A percentile compares a stretch with the other conserved stretches of the same genome.
Evolutionary conservation across 164 flowering plant genomes (phyloP).

Genomic region (Brasenia schreberi): DNA sequence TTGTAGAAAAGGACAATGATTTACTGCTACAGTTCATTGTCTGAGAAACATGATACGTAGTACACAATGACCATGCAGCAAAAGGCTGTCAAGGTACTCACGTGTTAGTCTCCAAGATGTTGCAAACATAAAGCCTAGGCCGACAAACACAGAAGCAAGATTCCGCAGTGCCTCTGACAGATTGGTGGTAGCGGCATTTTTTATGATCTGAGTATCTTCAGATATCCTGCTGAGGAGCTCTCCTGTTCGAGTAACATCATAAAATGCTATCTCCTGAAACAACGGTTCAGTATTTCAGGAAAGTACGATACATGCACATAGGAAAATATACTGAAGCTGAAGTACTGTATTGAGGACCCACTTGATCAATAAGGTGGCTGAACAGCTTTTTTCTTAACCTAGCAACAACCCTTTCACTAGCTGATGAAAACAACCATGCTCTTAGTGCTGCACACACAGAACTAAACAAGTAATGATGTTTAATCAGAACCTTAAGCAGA

Average conservation of each 20-base stretch:
- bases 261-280: slow-evolving; percentile 74
- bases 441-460: slow-evolving; percentile 72
- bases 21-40: background rate
- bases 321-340: background rate
- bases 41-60: background rate
- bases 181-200: slow-evolving; percentile 95
- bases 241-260: slow-evolving; percentile 89
- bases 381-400: slow-evolving; percentile 70
- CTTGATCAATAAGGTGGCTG: slow-evolving; percentile 78
- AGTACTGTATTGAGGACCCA: slow-evolving; percentile 8
- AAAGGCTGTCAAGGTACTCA: slow-evolving; percentile 13
- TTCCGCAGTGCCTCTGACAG: slow-evolving; percentile 87
- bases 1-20: background rate
- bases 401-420: slow-evolving; percentile 97
- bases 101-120: slow-evolving; percentile 96
- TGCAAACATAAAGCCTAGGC: slow-evolving; percentile 83
- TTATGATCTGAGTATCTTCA: slow-evolving; percentile 94
- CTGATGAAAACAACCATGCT: slow-evolving; percentile 90
- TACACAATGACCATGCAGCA: background rate
- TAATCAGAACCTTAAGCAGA: slow-evolving; percentile 1
- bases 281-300: slow-evolving; percentile 3
- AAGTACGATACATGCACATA: background rate
- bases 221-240: slow-evolving; percentile 94
- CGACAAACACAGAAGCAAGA: slow-evolving; percentile 66
- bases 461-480: slow-evolving; percentile 20